Base-by-base conservation (phyloP, 495 filamentous ascomycete species). In the Xylaria cubensis region DNA sequence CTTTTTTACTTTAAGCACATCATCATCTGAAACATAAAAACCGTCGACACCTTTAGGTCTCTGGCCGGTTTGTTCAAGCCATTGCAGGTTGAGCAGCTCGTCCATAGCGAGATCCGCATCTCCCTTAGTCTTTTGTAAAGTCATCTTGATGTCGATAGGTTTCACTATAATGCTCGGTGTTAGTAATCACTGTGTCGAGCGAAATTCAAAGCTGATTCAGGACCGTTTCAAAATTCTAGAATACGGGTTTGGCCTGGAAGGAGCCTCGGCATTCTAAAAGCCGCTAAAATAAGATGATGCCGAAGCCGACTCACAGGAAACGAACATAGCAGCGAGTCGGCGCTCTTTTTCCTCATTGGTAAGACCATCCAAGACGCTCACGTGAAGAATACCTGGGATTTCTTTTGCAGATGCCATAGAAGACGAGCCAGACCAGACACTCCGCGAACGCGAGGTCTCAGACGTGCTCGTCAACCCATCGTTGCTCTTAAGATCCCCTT, bases 21-120 rank as follows among this genome's bases (percentile, higher is more conserved):
- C 75, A 24, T 82, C 78, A 9, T 84, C 75, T 6, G 82, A 83
- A 12, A 86, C 84, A 34, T 84, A 85, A 75, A 98, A 98, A 0
- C 88, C 94, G 70, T 98, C 94, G 13, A 97, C 82, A 2, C 95
- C 93, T 77, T 92, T 94, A 2, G 87, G 87, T 15, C 88, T 78
- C 29, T 86, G 83, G 2, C 83, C 83, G 3, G 83, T 81, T 44
- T 93, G 86, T 51, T 92, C 87, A 19, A 97, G 89, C 77, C 89
- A 93, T 12, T 90, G 86, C 7, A 91, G 84, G 68, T 91, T 96
- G 13, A 97, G 85, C 3, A 99, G 84, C 61, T 93, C 90, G 77
- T 99, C 94, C 73, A 97, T 90, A 1, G 94, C 88, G 24, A 85
- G 85, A n/a, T 86, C 85, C 24, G 90, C 84, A 76, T 93, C 86